These are phyloP conservation scores for Conidiobolus incongruus DNA, from an alignment of 371 early-diverging fungal species.

Conservation along the genomic window DNA sequence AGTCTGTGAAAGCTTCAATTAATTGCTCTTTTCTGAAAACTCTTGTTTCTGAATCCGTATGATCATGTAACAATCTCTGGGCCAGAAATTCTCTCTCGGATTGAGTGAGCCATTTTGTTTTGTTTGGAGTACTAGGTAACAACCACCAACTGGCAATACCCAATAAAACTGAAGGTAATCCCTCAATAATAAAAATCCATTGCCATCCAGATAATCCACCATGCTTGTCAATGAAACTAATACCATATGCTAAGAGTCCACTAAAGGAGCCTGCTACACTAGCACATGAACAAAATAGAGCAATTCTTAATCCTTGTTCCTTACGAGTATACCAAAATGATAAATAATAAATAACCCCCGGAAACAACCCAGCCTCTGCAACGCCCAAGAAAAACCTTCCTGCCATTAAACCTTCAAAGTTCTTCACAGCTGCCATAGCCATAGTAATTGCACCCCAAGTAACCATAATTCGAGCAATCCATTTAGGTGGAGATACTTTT, in stretches of 20 bases:
- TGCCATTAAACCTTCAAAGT: too few relatives aligned
- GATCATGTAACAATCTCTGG: not conserved
- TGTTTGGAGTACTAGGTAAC: conserved; percentile 1
- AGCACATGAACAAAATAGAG: conserved; percentile 33
- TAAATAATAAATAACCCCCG: too few relatives aligned
- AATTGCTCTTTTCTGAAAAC: conserved; percentile 25
- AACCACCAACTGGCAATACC: not conserved
- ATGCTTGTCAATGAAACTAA: conserved; percentile 29
- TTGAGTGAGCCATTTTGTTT: not conserved
- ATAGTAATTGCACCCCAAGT: too few relatives aligned
- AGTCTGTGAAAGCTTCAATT: conserved; percentile 19
- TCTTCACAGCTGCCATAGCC: too few relatives aligned
- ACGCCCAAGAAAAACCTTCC: too few relatives aligned
- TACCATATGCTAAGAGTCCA: conserved; percentile 27
- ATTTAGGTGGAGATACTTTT: conserved; percentile 2
- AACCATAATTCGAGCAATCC: conserved; percentile 17
- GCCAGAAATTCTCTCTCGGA: conserved; percentile 1
- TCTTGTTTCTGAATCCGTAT: conserved; percentile 4
- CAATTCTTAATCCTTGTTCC: conserved; percentile 47
- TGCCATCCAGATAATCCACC: too few relatives aligned
- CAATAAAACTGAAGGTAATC: conserved; percentile 3
- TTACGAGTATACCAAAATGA: too few relatives aligned
- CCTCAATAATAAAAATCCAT: conserved; percentile 7
- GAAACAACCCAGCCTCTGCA: too few relatives aligned
- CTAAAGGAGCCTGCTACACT: conserved; percentile 49